phyloP scores from a whole-genome alignment of 192 early-diverging fungal species.

The Backusella luteola region DNA sequence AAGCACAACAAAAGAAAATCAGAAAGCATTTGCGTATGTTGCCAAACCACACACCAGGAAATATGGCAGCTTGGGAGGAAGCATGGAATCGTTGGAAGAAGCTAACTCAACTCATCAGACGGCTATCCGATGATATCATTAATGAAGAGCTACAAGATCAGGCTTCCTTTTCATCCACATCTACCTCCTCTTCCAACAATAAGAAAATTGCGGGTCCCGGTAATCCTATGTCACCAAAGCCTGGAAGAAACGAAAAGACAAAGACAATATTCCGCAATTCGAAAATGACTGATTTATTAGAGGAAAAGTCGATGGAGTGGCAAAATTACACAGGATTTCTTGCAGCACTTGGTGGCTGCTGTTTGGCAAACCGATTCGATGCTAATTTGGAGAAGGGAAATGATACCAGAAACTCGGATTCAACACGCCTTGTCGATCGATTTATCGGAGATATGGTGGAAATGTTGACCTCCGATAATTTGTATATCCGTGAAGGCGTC shows the following conservation, averaged over 20 bases:
- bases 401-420: not conserved
- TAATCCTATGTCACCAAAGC: not conserved
- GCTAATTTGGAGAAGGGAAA: not conserved
- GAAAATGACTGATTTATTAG: conserved; percentile 1
- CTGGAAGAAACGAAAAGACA: not conserved
- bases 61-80: conserved; percentile 79
- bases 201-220: not conserved
- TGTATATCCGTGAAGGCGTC: conserved; percentile 69
- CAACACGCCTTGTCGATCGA: conserved; percentile 52
- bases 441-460: conserved; percentile 73
- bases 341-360: conserved; percentile 73
- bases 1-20: conserved; percentile 72
- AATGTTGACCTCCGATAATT: conserved; percentile 69
- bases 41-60: conserved; percentile 62
- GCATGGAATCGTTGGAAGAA: conserved; percentile 69
- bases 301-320: conserved; percentile 51
- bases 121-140: conserved; percentile 14
- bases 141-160: not conserved
- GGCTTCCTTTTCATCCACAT: not conserved
- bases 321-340: conserved; percentile 80
- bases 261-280: not conserved
- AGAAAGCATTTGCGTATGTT: conserved; percentile 61
- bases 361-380: conserved; percentile 29
- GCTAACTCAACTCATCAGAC: conserved; percentile 36
- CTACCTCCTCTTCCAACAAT: not conserved